phyloP scores from a whole-genome alignment of 768 basidiomycete species.

The Kwoniella pini region DNA sequence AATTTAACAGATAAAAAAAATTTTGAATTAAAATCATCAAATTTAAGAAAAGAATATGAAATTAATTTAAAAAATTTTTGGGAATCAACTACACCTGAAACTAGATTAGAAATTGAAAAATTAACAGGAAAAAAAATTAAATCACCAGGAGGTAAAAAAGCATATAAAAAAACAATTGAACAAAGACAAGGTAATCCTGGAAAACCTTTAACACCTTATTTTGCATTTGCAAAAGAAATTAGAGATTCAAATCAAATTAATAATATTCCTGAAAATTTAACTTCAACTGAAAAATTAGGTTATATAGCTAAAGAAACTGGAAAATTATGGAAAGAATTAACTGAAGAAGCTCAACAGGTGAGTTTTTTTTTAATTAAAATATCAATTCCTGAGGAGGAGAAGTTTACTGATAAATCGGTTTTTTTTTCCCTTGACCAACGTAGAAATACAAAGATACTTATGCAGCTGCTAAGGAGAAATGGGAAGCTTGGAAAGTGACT shows the following conservation, averaged over 20 bases:
- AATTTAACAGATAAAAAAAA: constrained; percentile 13
- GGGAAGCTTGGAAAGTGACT: constrained; percentile 24
- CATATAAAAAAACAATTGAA: constrained; percentile 11
- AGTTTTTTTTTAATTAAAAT: constrained; percentile 12
- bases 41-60: constrained; percentile 22
- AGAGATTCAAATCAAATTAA: constrained; percentile 19
- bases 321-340: constrained; percentile 34
- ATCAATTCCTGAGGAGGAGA: no score
- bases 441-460: constrained; percentile 28
- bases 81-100: constrained; percentile 21
- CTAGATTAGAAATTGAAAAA: constrained; percentile 25
- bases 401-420: no score
- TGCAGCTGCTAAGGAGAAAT: constrained; percentile 30
- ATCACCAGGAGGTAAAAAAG: constrained; percentile 33
- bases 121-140: constrained; percentile 34
- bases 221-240: constrained; percentile 33
- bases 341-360: constrained; percentile 37
- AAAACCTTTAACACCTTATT: constrained; percentile 32
- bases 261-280: constrained; percentile 5
- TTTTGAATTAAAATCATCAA: constrained; percentile 19
- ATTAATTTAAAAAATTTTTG: constrained; percentile 31
- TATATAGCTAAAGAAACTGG: constrained; percentile 30
- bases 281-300: neutral
- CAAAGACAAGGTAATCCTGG: constrained; percentile 31
- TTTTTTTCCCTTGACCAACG: neutral